A percentile compares a stretch with the other conserved stretches of the same genome.
phyloP scores from a whole-genome alignment of 805 yeast species.

The Candida patagonica region DNA sequence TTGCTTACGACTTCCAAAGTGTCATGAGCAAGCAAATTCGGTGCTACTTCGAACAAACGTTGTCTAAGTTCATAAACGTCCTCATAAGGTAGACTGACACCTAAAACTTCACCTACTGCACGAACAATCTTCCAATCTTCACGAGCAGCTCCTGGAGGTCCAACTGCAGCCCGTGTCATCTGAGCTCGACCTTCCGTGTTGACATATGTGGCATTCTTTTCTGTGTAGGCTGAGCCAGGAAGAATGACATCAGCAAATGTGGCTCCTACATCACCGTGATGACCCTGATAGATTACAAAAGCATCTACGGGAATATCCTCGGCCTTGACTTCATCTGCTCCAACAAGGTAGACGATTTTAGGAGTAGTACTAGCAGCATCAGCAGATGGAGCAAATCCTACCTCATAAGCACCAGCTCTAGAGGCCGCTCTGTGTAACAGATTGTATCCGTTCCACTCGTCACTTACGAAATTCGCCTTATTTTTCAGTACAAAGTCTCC shows the following conservation, averaged over 20 bases:
- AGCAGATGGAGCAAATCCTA: slow-evolving; percentile 60
- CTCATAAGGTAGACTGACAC: slow-evolving; percentile 65
- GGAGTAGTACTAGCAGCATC: slow-evolving; percentile 43
- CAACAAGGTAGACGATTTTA: slow-evolving; percentile 69
- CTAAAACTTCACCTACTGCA: slow-evolving; percentile 72
- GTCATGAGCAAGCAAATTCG: slow-evolving; percentile 69
- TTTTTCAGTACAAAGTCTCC: slow-evolving; percentile 49
- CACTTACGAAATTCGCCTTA: slow-evolving; percentile 50
- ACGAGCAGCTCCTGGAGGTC: slow-evolving; percentile 82
- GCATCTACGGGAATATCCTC: slow-evolving; percentile 72
- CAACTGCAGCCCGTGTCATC: slow-evolving; percentile 75
- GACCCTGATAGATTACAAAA: slow-evolving; percentile 83
- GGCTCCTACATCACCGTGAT: slow-evolving; percentile 87
- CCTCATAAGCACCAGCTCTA: slow-evolving; percentile 78
- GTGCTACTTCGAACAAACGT: slow-evolving; percentile 69
- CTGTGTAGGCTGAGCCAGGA: slow-evolving; percentile 86
- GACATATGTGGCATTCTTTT: slow-evolving; percentile 73
- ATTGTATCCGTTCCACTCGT: slow-evolving; percentile 75
- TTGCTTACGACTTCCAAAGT: slow-evolving; percentile 56
- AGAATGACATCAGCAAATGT: slow-evolving; percentile 78
- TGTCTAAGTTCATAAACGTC: slow-evolving; percentile 57
- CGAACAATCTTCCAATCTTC: slow-evolving; percentile 86
- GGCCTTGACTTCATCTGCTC: slow-evolving; percentile 72
- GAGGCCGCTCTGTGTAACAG: slow-evolving; percentile 78
- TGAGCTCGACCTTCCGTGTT: slow-evolving; percentile 89